phyloP scores from a whole-genome alignment of 2,329 filamentous ascomycete genomes.

The Aspergillus puulaauensis region DNA sequence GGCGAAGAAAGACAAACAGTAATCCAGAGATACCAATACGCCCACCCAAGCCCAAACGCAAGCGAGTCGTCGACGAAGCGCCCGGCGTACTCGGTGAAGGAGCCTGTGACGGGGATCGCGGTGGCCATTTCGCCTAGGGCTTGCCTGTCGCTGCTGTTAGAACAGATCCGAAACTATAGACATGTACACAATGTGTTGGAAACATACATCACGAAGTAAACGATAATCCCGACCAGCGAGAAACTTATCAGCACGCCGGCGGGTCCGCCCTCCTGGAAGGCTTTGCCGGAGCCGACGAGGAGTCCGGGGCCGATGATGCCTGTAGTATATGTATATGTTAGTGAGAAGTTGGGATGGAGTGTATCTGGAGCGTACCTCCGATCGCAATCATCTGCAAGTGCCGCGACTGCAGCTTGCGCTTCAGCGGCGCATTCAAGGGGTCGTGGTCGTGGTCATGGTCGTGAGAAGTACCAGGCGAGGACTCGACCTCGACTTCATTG shows the following conservation, averaged over 20 bases:
- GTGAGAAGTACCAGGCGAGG: neutral
- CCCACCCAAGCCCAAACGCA: constrained; percentile 77
- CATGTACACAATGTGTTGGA: no score
- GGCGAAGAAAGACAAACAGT: constrained; percentile 63
- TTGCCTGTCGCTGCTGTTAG: neutral
- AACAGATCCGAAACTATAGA: no score
- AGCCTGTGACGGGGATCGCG: constrained; percentile 72
- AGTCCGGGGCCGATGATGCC: constrained; percentile 71
- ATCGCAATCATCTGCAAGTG: constrained; percentile 27
- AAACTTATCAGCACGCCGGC: constrained; percentile 67
- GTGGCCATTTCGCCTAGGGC: constrained; percentile 68
- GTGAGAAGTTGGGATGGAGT: no score
- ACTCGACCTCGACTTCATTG: constrained; percentile 1
- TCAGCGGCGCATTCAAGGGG: constrained; percentile 9
- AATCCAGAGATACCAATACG: constrained; percentile 79
- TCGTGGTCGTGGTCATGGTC: constrained; percentile 6
- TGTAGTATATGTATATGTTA: constrained; percentile 21
- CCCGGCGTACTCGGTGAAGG: constrained; percentile 74
- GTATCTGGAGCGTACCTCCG: constrained; percentile 6
- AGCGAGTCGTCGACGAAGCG: constrained; percentile 70
- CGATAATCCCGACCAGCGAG: constrained; percentile 66
- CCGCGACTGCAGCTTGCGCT: constrained; percentile 23
- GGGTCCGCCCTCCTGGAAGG: constrained; percentile 63
- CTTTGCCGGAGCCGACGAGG: constrained; percentile 65
- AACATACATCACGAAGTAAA: constrained; percentile 70